Conservation (phyloP, 2,329 filamentous ascomycete genomes). For the Claviceps africana region DNA sequence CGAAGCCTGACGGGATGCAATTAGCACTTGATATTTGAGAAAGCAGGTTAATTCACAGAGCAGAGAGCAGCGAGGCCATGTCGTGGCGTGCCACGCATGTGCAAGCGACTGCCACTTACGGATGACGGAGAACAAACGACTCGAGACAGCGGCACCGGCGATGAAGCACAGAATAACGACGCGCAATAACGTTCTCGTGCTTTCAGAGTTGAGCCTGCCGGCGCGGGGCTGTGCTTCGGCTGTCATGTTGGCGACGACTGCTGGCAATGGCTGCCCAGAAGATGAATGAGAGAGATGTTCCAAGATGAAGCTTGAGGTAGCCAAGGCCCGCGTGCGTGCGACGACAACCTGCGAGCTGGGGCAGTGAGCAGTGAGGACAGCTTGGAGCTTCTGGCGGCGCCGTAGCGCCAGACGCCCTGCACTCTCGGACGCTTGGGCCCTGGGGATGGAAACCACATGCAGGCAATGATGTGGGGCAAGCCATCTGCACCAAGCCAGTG, state of each 20-base stretch:
- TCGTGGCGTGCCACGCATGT: not conserved
- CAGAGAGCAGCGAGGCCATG: too few species aligned
- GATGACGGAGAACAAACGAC: constrained; percentile 95
- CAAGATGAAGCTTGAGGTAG: constrained; percentile 8
- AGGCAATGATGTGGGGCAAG: not conserved
- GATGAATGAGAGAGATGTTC: constrained; percentile 23
- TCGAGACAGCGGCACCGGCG: constrained; percentile 79
- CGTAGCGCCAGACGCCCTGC: not conserved
- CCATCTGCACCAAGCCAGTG: not conserved
- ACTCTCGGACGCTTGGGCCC: not conserved
- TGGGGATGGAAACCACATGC: not conserved
- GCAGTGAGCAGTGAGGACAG: constrained; percentile 22
- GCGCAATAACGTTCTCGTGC: constrained; percentile 70
- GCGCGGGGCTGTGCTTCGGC: constrained; percentile 38
- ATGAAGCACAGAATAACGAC: constrained; percentile 85
- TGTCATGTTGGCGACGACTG: constrained; percentile 29
- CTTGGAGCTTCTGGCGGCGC: constrained; percentile 25
- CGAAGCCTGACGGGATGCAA: constrained; percentile 53
- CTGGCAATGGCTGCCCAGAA: constrained; percentile 16
- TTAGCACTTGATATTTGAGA: constrained; percentile 16
- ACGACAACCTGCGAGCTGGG: constrained; percentile 5
- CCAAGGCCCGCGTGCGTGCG: not conserved
- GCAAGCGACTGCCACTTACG: constrained; percentile 43
- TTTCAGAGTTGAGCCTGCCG: constrained; percentile 67
- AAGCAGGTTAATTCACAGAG: not conserved